Base-by-base conservation (phyloP, 1,139 yeast species). In the Kurtzmaniella quercitrusa region DNA sequence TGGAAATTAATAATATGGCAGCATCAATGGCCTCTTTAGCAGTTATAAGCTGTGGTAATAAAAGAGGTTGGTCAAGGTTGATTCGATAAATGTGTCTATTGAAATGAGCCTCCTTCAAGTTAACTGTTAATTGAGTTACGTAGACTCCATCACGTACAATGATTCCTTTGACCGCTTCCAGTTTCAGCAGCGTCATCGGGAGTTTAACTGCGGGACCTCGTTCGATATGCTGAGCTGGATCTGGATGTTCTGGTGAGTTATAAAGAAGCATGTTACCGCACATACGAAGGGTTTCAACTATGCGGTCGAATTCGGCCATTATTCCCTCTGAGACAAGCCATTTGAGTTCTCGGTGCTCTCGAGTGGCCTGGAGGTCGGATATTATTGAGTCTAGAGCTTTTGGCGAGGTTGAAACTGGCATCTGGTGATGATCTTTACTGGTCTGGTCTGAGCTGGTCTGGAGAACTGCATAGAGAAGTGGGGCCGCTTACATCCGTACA, bases 161-260 rank as follows among this genome's bases (percentile, higher is more conserved):
- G 6, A 70, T 64, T 0, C 78, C 78, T 44, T 71, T 71, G 18
- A 72, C 47, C 6, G 58, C 55, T 42, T 71, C 76, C 65, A 62
- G 67, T 44, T 67, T 67, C 23, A 61, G 57, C 17, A 68, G 58
- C 1, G 71, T 60, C 9, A 71, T 59, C 1, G 78, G 74, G 16
- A 72, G 54, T 45, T 68, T 72, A 26, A 71, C 57, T 1, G 71
- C 48, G 0, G 74, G 73, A 0, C 74, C 75, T 12, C 66, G 45
- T 45, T 64, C 70, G 11, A 57, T 58, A 30, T 50, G 53, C 23
- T 54, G 50, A 14, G 42, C 47, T 2, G 54, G 52, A 39, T 65
- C 66, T 3, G 73, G 74, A 38, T 57, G 61, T 47, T 65, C 71
- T 16, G 75, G 74, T 1, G 73, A 55, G 49, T 70, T 70, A 50